Evolutionary conservation across 805 yeast species (phyloP).

Genomic region (Jamesozyma lodderae): DNA sequence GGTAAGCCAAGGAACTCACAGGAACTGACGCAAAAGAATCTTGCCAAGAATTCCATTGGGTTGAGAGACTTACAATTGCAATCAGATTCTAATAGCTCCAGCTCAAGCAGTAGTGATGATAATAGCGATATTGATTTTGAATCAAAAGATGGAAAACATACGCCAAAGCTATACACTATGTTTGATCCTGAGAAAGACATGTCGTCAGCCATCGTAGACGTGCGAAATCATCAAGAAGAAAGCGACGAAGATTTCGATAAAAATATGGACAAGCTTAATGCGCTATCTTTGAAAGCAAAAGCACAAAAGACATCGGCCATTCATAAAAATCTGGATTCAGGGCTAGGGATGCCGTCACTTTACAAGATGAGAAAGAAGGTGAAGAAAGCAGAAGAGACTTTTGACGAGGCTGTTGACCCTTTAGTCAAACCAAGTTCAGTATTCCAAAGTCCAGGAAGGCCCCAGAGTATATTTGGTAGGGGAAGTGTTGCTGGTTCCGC

Average conservation of each 20-base stretch:
- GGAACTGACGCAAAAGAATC: no score
- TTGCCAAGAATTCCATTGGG: no score
- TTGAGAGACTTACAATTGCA: no score
- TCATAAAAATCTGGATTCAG: constrained; percentile 15
- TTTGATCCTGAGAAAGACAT: not conserved
- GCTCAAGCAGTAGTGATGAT: no score
- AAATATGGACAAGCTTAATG: not conserved
- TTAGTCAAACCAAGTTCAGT: constrained; percentile 10
- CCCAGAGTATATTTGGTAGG: constrained; percentile 2
- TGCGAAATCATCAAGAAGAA: constrained; percentile 8
- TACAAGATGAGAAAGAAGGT: constrained; percentile 23
- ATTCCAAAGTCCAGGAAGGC: constrained; percentile 6
- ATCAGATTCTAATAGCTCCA: no score
- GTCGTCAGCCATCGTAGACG: constrained; percentile 8
- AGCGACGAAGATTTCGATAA: constrained; percentile 7
- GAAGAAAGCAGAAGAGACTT: constrained; percentile 14
- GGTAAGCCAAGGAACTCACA: no score
- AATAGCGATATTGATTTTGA: no score
- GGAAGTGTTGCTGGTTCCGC: not conserved
- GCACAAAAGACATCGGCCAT: constrained; percentile 13
- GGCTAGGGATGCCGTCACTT: constrained; percentile 24
- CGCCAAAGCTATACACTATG: no score
- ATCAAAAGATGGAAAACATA: no score
- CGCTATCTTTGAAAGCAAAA: not conserved
- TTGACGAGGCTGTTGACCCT: constrained; percentile 28